Evolutionary conservation across 78 protist genomes (phyloP), one percentile per base, ranked within the genome.

Genomic region (Dictyostelium intermedium): DNA sequence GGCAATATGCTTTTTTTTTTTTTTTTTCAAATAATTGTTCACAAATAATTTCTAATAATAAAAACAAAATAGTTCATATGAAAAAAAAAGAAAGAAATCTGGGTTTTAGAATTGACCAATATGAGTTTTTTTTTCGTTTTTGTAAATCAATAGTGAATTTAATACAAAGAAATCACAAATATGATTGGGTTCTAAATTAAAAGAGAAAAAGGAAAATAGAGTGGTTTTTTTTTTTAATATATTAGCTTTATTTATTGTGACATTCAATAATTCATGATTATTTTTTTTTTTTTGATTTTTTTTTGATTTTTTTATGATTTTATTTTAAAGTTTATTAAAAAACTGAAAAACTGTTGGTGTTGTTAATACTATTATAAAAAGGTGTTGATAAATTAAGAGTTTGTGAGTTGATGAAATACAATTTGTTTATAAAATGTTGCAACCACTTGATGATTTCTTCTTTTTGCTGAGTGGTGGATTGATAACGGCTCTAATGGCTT

Each of bases 401-500:
- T 56, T 56, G 66, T 0, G 66, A 13, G 56, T 45, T 50, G 61
- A 56, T 56, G 66, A 56, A 56, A 56, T 56, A 56, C 66, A 56
- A 56, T 56, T 56, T 56, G 66, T 91, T 91, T 91, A 91, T 85
- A 91, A 83, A 70, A 91, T 82, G 37, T 81, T 72, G 77, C 95
- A 91, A 70, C 83, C 84, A 39, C 73, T 14, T 32, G 80, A 45
- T 7, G 53, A 18, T 72, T 87, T 87, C 91, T 73, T 93, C 87
- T 70, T 87, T 95, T 92, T 93, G 95, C 74, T 77, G 91, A 80
- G 73, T 47, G 97, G 93, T 84, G 97, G 97, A 27, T 73, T 77
- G 89, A 96, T 83, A 80, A 96, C 97, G 50, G 91, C 97, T 45
- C 93, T 61, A 84, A 96, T 97, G 92, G 97, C 95, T 53, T 91